Percentiles rank a stretch among this genome's conserved stretches.
These are phyloP conservation scores for Nemania sp. DNA, from an alignment of 2,329 filamentous ascomycete species.

Conservation along the genomic window DNA sequence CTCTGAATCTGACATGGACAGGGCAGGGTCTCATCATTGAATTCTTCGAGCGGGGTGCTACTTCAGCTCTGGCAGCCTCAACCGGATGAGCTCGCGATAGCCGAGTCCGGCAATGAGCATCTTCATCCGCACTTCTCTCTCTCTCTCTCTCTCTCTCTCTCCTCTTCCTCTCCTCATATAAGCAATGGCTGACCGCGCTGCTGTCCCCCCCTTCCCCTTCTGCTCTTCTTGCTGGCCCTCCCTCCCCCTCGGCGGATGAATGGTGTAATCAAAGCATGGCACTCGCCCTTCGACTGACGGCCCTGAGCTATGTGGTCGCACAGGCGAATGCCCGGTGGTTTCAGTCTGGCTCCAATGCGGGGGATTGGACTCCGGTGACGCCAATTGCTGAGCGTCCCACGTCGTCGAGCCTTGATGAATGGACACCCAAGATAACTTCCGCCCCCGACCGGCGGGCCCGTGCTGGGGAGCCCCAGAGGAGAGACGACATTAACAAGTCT, in stretches of 20 bases:
- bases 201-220: conserved; percentile 14
- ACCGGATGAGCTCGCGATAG: conserved; percentile 29
- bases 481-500: conserved; percentile 28
- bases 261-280: conserved; percentile 37
- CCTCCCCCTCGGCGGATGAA: conserved; percentile 30
- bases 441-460: conserved; percentile 32
- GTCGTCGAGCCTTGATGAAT: conserved; percentile 32
- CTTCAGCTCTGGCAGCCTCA: conserved; percentile 37
- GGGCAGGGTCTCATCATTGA: conserved; percentile 29
- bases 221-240: neutral
- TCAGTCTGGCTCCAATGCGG: conserved; percentile 27
- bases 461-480: conserved; percentile 34
- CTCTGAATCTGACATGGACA: conserved; percentile 30
- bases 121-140: conserved; percentile 6
- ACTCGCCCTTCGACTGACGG: conserved; percentile 38
- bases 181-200: conserved; percentile 26
- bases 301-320: conserved; percentile 37
- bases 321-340: conserved; percentile 35
- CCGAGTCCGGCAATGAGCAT: conserved; percentile 29
- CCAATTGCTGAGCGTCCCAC: conserved; percentile 27
- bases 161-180: conserved; percentile 15
- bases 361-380: conserved; percentile 38
- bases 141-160: neutral
- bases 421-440: conserved; percentile 39
- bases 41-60: conserved; percentile 30